Evolutionary conservation across 371 early-diverging fungal species (phyloP), one percentile per base, ranked within the genome.

Genomic region (Actinomortierella wolfii): DNA sequence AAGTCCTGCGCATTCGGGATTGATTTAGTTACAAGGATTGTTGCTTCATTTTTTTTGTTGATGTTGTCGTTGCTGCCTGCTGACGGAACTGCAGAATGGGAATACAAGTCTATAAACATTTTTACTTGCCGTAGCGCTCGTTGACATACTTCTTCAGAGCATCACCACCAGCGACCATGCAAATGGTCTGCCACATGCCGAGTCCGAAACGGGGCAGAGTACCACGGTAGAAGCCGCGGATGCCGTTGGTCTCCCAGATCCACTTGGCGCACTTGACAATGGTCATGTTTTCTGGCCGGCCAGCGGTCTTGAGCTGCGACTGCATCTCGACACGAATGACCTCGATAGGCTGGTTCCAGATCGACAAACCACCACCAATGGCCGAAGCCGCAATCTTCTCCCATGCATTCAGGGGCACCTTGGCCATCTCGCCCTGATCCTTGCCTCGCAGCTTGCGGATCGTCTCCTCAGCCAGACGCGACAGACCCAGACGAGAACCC

Each of bases 271-370:
- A 87, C 28, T 83, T 82, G 25, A 76, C 82, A 54, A 97, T 92
- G 42, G 90, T 89, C 89, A 95, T 82, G 54, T 95, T 95, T 57
- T 90, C 88, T 3, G 97, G 97, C 42, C 96, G 87, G 50, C 89
- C 93, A 14, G 66, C 86, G 1, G 86, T 79, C 79, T 95, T 91
- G 50, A 92, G 83, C 77, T 95, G 96, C 54, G 86, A 86, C 79
- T 97, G 96, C 97, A 97, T 97, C 69, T 97, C 97, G 13, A 97
- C 92, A 34, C 97, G 92, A 51, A 97, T 97, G 39, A 97, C 97
- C 73, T 97, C 97, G 61, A 97, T 92, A 18, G 97, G 97, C 80
- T 96, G 97, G 76, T 96, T 95, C 97, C 97, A 97, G 83, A 96
- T 95, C 17, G 91, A 86, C 40, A 96, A 78, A 21, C 92, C 94